Conservation (phyloP, 495 filamentous ascomycete genomes). For the Talaromyces wortmannii region DNA sequence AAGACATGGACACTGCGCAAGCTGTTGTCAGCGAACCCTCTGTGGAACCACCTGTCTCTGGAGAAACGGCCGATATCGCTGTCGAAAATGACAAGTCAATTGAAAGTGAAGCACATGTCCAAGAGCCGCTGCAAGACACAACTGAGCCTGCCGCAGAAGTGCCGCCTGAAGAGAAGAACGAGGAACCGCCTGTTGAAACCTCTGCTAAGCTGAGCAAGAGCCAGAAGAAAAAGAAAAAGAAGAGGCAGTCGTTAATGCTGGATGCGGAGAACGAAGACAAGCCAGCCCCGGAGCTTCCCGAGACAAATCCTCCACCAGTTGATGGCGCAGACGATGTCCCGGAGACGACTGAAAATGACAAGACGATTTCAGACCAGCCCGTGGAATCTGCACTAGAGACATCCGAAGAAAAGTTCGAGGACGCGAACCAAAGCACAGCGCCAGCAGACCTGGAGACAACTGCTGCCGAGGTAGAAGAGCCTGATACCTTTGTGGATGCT, state of each 20-base stretch:
- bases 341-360: neutral
- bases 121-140: constrained; percentile 55
- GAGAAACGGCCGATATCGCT: too few species aligned
- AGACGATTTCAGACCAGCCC: neutral
- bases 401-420: neutral
- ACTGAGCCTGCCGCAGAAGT: constrained; percentile 57
- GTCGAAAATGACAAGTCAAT: too few species aligned
- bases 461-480: neutral
- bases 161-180: constrained; percentile 7
- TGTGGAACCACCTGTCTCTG: too few species aligned
- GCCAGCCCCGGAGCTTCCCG: neutral
- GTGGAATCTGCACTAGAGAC: neutral
- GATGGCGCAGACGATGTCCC: neutral
- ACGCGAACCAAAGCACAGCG: neutral
- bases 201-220: neutral
- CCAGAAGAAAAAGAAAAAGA: constrained; percentile 18
- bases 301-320: neutral
- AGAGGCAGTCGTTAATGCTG: constrained; percentile 12
- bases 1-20: too few species aligned
- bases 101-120: neutral
- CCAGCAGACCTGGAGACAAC: neutral
- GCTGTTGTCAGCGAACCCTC: too few species aligned
- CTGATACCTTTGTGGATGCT: neutral
- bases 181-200: neutral
- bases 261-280: neutral